phyloP scores from a whole-genome alignment of 2,329 filamentous ascomycete genomes.

The Beauveria brongniartii region DNA sequence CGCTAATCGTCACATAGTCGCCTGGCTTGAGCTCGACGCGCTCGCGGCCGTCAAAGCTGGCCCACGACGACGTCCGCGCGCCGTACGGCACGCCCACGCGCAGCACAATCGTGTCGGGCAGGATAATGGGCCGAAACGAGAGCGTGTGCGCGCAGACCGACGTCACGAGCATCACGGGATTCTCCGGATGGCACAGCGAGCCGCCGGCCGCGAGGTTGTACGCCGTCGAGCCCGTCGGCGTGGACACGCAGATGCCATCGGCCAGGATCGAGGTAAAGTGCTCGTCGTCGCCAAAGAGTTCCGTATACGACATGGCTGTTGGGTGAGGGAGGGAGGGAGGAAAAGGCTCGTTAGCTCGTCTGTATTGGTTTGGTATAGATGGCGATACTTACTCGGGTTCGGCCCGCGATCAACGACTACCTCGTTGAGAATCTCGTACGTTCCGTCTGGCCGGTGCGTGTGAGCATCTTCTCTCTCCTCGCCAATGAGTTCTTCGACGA shows the following conservation, averaged over 20 bases:
- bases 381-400: slow-evolving; percentile 65
- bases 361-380: neutral
- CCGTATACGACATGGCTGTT: slow-evolving; percentile 78
- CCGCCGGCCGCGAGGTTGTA: slow-evolving; percentile 96
- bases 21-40: slow-evolving; percentile 70
- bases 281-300: slow-evolving; percentile 90
- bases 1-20: slow-evolving; percentile 79
- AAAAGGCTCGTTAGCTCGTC: neutral
- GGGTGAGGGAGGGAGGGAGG: too few species aligned
- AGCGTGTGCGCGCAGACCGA: slow-evolving; percentile 93
- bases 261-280: slow-evolving; percentile 91
- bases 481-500: slow-evolving; percentile 85
- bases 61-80: slow-evolving; percentile 83
- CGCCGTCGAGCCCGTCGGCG: slow-evolving; percentile 87
- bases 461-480: slow-evolving; percentile 76
- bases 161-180: slow-evolving; percentile 89
- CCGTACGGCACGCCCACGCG: slow-evolving; percentile 92
- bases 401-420: slow-evolving; percentile 93
- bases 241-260: slow-evolving; percentile 88
- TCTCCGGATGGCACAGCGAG: slow-evolving; percentile 89
- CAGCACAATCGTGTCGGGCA: slow-evolving; percentile 92
- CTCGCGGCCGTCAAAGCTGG: slow-evolving; percentile 94
- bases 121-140: slow-evolving; percentile 91
- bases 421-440: slow-evolving; percentile 89
- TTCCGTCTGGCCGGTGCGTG: slow-evolving; percentile 77